Evolutionary conservation across 2,329 filamentous ascomycete genomes (phyloP), one percentile per base, ranked within the genome.

Genomic region (Diaporthe amygdali): DNA sequence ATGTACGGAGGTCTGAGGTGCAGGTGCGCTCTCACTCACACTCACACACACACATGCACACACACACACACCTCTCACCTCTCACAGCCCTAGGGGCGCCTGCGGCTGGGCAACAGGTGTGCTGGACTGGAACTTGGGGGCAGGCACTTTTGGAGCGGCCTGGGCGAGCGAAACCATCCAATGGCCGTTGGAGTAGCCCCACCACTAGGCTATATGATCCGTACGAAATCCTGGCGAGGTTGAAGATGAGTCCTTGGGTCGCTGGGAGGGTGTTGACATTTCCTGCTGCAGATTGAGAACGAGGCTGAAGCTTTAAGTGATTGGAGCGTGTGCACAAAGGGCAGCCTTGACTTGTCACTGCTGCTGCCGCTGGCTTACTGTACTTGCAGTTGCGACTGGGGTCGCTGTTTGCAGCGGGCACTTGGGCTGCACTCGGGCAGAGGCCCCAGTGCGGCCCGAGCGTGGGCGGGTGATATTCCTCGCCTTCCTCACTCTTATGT

Each of bases 251-350:
- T 47, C 20, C 41, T 25, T 63, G 20, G 17, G 37, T 17, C 20
- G 12, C 47, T 34, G 25, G n/a, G 41, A 22, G 37, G 20, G 59
- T 7, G 27, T 34, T 63, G 59, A 41, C 27, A 63, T 47, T 47
- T 20, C 3, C 30, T 34, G 56, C 20, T 63, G 41, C n/a, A 22
- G 56, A 32, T 47, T 32, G 30, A 59, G 15, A 59, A 34, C 30
- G 41, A 63, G 59, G 59, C 59, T 63, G 41, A 63, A n/a, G 59
- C 55, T 41, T 59, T 59, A 37, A n/a, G 30, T 39, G 32, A 55
- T 22, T 15, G 52, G 52, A n/a, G 52, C 32, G 10, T 39, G 52
- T 55, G 20, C 2, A 41, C 37, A 47, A 47, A 46, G 27, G 27
- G 10, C 41, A 63, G 41, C 44, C 41, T 63, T 34, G 59, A 34